Evolutionary conservation across 805 yeast genomes (phyloP).

Genomic region (Kodamaea laetipori): DNA sequence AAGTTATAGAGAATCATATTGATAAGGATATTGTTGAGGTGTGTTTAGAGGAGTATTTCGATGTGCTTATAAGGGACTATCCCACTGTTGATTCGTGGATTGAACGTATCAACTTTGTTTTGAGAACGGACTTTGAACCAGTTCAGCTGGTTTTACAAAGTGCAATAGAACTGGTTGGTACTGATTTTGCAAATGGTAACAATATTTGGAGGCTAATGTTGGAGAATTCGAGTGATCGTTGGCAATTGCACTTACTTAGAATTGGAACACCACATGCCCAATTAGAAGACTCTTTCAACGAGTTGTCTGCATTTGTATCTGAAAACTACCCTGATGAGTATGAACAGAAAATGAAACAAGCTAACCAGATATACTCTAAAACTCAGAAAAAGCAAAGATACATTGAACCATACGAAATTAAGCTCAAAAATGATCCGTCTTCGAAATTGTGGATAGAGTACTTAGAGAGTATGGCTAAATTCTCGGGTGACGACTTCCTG

Average conservation of each 20-base stretch:
- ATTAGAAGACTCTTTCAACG: conserved; percentile 42
- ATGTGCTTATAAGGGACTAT: not conserved
- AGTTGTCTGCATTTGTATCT: conserved; percentile 45
- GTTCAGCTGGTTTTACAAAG: not conserved
- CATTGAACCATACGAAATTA: conserved; percentile 40
- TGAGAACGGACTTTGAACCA: too few species aligned
- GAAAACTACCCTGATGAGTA: conserved; percentile 29
- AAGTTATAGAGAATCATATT: not conserved
- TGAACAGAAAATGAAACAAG: conserved; percentile 36
- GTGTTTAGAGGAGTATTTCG: conserved; percentile 2
- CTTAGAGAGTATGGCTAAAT: conserved; percentile 27
- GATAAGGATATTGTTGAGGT: not conserved
- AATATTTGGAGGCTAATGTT: conserved; percentile 22
- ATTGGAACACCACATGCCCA: conserved; percentile 43
- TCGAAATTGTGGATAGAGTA: conserved; percentile 34
- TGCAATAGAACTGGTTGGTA: conserved; percentile 7
- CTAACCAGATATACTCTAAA: conserved; percentile 31
- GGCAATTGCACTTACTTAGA: conserved; percentile 29
- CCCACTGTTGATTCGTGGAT: conserved; percentile 7
- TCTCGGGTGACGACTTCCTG: conserved; percentile 24
- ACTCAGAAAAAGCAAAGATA: conserved; percentile 31
- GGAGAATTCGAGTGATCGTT: conserved; percentile 20
- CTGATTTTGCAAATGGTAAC: conserved; percentile 28
- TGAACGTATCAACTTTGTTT: not conserved
- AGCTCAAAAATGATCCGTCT: conserved; percentile 19